phyloP scores from a whole-genome alignment of 78 protist genomes.

The Dictyostelium capitatum region DNA sequence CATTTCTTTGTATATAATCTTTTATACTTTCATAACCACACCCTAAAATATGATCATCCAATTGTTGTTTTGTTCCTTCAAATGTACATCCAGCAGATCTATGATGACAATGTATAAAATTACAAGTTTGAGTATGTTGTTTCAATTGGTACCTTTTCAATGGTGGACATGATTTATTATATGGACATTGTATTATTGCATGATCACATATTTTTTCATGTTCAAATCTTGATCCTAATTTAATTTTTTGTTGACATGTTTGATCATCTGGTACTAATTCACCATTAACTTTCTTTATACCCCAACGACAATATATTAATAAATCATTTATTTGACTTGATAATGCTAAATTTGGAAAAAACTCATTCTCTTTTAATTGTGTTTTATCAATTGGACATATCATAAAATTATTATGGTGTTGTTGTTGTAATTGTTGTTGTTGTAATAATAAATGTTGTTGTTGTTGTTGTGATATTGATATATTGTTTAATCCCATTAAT shows the following conservation, averaged over 20 bases:
- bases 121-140: constrained; percentile 57
- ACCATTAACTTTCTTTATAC: constrained; percentile 47
- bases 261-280: constrained; percentile 50
- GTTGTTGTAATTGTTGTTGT: neutral
- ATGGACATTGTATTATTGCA: constrained; percentile 72
- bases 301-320: constrained; percentile 49
- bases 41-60: constrained; percentile 62
- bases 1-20: constrained; percentile 59
- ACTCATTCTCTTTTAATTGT: constrained; percentile 40
- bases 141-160: constrained; percentile 55
- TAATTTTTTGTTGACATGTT: constrained; percentile 34
- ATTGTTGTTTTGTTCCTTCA: constrained; percentile 69
- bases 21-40: constrained; percentile 78
- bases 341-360: constrained; percentile 78
- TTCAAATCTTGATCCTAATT: constrained; percentile 20
- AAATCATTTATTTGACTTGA: constrained; percentile 66
- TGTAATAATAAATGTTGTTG: neutral
- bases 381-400: constrained; percentile 74
- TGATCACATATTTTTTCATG: constrained; percentile 65
- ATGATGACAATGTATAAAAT: constrained; percentile 72
- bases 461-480: neutral
- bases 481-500: neutral
- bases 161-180: constrained; percentile 66
- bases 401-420: neutral
- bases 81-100: constrained; percentile 75